A percentile compares a stretch with the other conserved stretches of the same genome.
phyloP scores from a whole-genome alignment of 352 stramenopile genomes.

The Pythium phragmiticola region DNA sequence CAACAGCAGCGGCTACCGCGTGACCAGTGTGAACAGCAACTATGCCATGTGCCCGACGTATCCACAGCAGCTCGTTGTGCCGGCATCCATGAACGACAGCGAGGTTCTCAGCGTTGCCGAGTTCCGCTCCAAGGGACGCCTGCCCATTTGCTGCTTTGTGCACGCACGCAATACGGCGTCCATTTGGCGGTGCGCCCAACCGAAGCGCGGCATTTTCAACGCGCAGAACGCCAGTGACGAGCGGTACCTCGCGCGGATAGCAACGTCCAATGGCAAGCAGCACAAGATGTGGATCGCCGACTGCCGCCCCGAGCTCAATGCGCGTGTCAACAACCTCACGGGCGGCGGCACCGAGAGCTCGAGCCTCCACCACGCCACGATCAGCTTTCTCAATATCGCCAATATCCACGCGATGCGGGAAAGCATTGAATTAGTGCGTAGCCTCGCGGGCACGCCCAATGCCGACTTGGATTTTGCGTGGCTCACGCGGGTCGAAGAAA shows the following conservation, averaged over 20 bases:
- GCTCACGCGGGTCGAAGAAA: constrained; percentile 69
- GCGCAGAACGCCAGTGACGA: constrained; percentile 72
- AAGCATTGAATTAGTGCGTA: constrained; percentile 67
- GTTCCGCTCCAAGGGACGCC: constrained; percentile 79
- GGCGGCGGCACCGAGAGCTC: constrained; percentile 89
- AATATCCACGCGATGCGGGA: constrained; percentile 95
- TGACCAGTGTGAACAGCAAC: constrained; percentile 62
- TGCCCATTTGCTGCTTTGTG: constrained; percentile 85
- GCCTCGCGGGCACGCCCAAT: constrained; percentile 40
- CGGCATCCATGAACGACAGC: constrained; percentile 52
- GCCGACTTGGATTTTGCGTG: constrained; percentile 62
- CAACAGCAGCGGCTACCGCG: constrained; percentile 37
- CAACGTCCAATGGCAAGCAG: constrained; percentile 40
- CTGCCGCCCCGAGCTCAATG: constrained; percentile 88
- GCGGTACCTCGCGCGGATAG: constrained; percentile 67
- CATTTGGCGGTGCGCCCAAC: constrained; percentile 85
- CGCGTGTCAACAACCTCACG: constrained; percentile 87
- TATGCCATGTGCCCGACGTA: constrained; percentile 86
- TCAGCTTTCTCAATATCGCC: constrained; percentile 90
- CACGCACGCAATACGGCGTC: constrained; percentile 63
- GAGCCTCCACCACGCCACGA: constrained; percentile 61
- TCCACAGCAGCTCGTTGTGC: constrained; percentile 71
- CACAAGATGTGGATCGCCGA: constrained; percentile 86
- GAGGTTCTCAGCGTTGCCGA: constrained; percentile 65
- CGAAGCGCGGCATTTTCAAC: constrained; percentile 83